These are phyloP conservation scores for Monilinia polystroma DNA, from an alignment of 2,329 filamentous ascomycete species.

Conservation along the genomic window DNA sequence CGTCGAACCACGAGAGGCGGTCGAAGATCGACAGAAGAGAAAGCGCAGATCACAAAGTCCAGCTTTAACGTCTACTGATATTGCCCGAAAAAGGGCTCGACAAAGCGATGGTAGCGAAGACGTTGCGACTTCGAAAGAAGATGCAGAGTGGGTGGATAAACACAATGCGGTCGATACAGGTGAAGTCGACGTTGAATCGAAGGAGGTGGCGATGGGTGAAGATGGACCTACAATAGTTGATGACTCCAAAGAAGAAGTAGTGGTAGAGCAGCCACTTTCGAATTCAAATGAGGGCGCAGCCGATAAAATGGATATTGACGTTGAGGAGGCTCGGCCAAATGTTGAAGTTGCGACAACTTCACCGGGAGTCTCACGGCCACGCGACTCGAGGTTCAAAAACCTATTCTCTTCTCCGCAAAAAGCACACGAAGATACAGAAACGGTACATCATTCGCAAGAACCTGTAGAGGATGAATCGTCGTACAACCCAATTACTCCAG, in stretches of 20 bases:
- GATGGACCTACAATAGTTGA: conserved; percentile 27
- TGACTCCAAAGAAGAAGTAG: conserved; percentile 28
- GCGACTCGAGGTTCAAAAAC: conserved; percentile 50
- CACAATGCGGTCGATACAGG: conserved; percentile 31
- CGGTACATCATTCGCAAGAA: conserved; percentile 26
- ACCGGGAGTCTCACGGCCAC: conserved; percentile 24
- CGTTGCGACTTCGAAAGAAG: conserved; percentile 27
- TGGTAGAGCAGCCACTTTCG: conserved; percentile 19
- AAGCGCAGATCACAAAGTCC: conserved; percentile 67
- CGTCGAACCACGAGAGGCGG: conserved; percentile 39
- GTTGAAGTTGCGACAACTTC: conserved; percentile 14
- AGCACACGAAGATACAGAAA: conserved; percentile 23
- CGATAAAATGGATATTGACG: conserved; percentile 18
- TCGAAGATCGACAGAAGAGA: conserved; percentile 60
- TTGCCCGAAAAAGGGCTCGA: conserved; percentile 56
- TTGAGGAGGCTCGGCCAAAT: conserved; percentile 16
- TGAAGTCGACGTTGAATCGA: conserved; percentile 24
- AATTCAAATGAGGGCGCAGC: conserved; percentile 10
- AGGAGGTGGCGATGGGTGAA: conserved; percentile 11
- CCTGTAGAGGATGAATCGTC: conserved; percentile 28
- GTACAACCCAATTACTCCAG: conserved; percentile 48
- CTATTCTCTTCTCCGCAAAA: conserved; percentile 39
- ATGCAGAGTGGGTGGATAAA: conserved; percentile 33
- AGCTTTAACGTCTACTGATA: conserved; percentile 52
- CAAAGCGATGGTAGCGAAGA: conserved; percentile 40